A percentile compares a stretch with the other conserved stretches of the same genome.
Evolutionary conservation across 2,329 filamentous ascomycete species (phyloP).

Genomic region (Pezizomycotina sp.): DNA sequence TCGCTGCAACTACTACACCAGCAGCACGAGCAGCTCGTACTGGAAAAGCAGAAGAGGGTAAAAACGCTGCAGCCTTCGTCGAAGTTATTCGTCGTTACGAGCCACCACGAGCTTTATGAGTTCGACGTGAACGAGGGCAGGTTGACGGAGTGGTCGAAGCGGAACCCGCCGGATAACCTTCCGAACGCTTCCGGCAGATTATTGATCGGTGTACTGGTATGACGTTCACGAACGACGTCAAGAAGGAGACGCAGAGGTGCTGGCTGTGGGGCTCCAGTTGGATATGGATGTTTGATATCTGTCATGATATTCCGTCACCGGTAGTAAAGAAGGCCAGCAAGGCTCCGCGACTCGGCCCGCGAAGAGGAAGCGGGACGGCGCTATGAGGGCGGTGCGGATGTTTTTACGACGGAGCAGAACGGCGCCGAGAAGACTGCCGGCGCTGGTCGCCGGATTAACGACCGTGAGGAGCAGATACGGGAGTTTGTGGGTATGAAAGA

Average conservation of each 20-base stretch:
- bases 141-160: slow-evolving; percentile 69
- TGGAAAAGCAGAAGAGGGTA: slow-evolving; percentile 28
- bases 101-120: slow-evolving; percentile 47
- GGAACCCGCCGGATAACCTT: slow-evolving; percentile 60
- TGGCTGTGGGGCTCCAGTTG: slow-evolving; percentile 82
- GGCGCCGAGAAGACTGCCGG: slow-evolving; percentile 11
- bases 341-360: neutral
- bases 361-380: neutral
- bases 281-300: slow-evolving; percentile 82
- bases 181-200: slow-evolving; percentile 55
- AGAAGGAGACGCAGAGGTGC: slow-evolving; percentile 34
- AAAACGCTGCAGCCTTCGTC: slow-evolving; percentile 23
- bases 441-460: slow-evolving; percentile 7
- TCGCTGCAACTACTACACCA: no score
- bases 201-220: slow-evolving; percentile 69
- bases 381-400: slow-evolving; percentile 2
- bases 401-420: slow-evolving; percentile 20
- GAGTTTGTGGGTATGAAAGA: slow-evolving; percentile 6
- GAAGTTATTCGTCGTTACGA: slow-evolving; percentile 25
- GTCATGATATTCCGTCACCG: slow-evolving; percentile 27
- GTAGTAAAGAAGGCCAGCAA: slow-evolving; percentile 7
- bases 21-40: no score
- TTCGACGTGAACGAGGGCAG: slow-evolving; percentile 64
- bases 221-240: slow-evolving; percentile 54
- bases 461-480: slow-evolving; percentile 5